A percentile compares a stretch with the other conserved stretches of the same genome.
Evolutionary conservation across 768 basidiomycete genomes (phyloP).

Genomic region (Podaxis sp.): DNA sequence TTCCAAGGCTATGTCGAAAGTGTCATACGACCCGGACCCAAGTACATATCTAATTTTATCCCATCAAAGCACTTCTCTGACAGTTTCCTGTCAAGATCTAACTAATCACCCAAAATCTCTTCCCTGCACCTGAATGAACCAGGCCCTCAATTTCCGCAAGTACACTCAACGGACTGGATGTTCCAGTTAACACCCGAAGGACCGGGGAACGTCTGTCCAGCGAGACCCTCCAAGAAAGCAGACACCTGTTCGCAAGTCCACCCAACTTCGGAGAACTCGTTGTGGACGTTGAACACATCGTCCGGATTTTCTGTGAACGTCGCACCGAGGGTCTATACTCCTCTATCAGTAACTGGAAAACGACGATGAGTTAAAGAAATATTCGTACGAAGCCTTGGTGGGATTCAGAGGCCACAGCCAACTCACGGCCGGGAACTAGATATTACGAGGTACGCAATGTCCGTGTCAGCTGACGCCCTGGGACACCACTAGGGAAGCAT

Average conservation of each 20-base stretch:
- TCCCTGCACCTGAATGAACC: no score
- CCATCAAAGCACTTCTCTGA: no score
- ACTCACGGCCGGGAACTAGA: background rate
- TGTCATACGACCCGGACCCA: no score
- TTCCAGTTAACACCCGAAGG: conserved; percentile 7
- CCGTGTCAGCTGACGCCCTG: background rate
- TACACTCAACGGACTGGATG: conserved; percentile 3
- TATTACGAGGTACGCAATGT: no score
- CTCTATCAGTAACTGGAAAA: background rate
- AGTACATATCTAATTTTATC: no score
- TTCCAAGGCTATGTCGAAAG: background rate
- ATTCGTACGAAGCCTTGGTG: conserved; percentile 2
- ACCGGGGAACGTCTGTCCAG: background rate
- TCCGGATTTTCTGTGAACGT: conserved; percentile 6
- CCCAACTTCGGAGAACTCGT: background rate
- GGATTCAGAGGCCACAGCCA: background rate
- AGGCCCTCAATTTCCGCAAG: background rate
- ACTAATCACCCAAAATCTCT: no score
- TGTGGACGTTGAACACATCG: conserved; percentile 6
- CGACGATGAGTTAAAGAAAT: background rate
- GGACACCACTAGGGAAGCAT: background rate
- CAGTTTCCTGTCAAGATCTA: no score
- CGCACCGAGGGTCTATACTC: background rate
- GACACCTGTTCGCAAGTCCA: conserved; percentile 1
- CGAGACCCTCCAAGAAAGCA: conserved; percentile 1